Percentiles rank a stretch among this genome's conserved stretches.
These are phyloP conservation scores for Tolypocladium album DNA, from an alignment of 2,329 filamentous ascomycete genomes.

Conservation along the genomic window DNA sequence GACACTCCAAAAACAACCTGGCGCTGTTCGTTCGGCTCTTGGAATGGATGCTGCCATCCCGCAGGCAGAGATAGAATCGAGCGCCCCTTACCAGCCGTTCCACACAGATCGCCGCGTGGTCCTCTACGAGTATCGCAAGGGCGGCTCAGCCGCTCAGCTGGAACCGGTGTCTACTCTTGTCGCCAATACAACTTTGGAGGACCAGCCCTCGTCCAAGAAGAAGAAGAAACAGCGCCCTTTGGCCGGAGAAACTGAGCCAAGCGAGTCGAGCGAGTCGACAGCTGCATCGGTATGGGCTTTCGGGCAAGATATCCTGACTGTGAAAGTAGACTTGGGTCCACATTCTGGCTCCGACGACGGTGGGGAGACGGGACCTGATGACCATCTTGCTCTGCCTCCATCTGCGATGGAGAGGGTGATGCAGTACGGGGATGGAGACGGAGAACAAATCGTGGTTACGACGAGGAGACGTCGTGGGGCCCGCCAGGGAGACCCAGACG, in stretches of 20 bases:
- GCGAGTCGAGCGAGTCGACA: conserved; percentile 7
- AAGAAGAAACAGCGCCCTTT: conserved; percentile 17
- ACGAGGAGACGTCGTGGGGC: conserved; percentile 57
- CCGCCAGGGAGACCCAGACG: conserved; percentile 39
- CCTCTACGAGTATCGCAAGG: conserved; percentile 53
- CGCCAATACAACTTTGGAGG: conserved; percentile 29
- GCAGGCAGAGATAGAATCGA: conserved; percentile 86
- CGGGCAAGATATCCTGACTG: conserved; percentile 40
- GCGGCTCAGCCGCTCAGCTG: conserved; percentile 18
- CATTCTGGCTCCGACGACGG: conserved; percentile 39
- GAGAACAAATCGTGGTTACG: conserved; percentile 74
- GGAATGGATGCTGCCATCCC: conserved; percentile 54
- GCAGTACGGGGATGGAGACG: conserved; percentile 53
- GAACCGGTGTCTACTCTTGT: conserved; percentile 28
- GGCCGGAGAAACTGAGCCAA: neutral
- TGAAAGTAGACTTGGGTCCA: conserved; percentile 43
- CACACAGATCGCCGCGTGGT: conserved; percentile 80
- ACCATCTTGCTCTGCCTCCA: conserved; percentile 48
- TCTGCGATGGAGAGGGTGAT: conserved; percentile 55
- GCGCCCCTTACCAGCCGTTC: conserved; percentile 90
- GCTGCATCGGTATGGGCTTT: conserved; percentile 42
- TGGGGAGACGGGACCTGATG: conserved; percentile 33
- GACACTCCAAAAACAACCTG: conserved; percentile 33
- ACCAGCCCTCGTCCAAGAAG: conserved; percentile 22
- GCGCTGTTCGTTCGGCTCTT: conserved; percentile 24